Evolutionary conservation across 2,329 filamentous ascomycete genomes (phyloP).

Genomic region (Exophiala phaeomuriformis): DNA sequence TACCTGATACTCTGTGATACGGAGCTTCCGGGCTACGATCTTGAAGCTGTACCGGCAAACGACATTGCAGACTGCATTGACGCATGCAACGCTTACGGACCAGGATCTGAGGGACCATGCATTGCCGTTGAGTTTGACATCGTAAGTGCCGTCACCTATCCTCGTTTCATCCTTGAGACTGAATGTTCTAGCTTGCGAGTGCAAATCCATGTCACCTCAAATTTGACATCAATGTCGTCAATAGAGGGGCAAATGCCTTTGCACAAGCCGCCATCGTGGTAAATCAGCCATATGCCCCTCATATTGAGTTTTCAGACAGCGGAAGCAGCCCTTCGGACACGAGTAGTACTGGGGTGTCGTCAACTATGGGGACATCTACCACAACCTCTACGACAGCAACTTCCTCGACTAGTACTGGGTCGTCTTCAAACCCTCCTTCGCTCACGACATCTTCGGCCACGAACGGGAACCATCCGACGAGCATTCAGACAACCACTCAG

Average conservation of each 20-base stretch:
- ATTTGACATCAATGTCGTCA: conserved; percentile 9
- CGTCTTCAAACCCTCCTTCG: not conserved
- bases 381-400: not conserved
- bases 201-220: conserved; percentile 18
- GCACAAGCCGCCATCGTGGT: conserved; percentile 19
- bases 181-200: conserved; percentile 8
- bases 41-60: conserved; percentile 9
- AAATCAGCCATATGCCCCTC: conserved; percentile 14
- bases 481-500: not conserved
- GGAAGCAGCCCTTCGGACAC: not conserved
- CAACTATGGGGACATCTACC: conserved; percentile 2
- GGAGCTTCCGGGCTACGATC: conserved; percentile 15
- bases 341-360: not conserved
- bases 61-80: conserved; percentile 20
- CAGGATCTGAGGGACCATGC: conserved; percentile 10
- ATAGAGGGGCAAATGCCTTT: conserved; percentile 15
- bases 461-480: not conserved
- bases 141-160: conserved; percentile 4
- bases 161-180: not conserved
- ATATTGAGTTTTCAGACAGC: conserved; percentile 8
- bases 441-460: not conserved
- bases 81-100: conserved; percentile 13
- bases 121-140: conserved; percentile 20
- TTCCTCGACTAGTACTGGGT: not conserved
- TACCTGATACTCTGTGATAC: conserved; percentile 21